A percentile compares a stretch with the other conserved stretches of the same genome.
These are phyloP conservation scores for Flaveria trinervia DNA, from an alignment of 129 eudicot species.

Conservation along the genomic window DNA sequence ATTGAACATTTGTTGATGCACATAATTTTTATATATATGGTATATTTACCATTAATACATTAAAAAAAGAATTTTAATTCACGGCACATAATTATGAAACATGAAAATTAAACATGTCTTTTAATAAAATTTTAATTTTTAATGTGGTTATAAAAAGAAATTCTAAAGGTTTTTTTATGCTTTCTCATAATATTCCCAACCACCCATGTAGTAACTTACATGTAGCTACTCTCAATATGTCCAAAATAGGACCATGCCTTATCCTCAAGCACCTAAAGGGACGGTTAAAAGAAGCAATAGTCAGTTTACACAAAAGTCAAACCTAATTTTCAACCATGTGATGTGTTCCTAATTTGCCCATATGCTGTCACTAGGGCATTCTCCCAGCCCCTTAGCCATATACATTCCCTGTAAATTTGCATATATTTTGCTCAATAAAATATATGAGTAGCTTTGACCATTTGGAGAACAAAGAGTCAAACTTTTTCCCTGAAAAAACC, in stretches of 20 bases:
- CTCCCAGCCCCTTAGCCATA: slow-evolving; percentile 16
- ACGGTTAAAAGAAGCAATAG: slow-evolving; percentile 27
- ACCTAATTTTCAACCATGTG: slow-evolving; percentile 44
- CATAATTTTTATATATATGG: neutral
- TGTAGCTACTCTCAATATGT: slow-evolving; percentile 29
- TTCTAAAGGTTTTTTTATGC: neutral
- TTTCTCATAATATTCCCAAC: slow-evolving; percentile 28
- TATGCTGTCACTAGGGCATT: slow-evolving; percentile 32
- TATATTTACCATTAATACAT: neutral
- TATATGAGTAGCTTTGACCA: slow-evolving; percentile 15
- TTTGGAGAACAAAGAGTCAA: neutral
- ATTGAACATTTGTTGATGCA: neutral
- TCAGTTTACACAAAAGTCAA: slow-evolving; percentile 42
- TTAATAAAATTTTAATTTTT: neutral
- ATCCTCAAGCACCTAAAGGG: slow-evolving; percentile 30
- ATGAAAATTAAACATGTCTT: neutral
- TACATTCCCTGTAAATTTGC: slow-evolving; percentile 10
- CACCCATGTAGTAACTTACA: slow-evolving; percentile 29
- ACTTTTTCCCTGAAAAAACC: neutral
- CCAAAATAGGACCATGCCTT: slow-evolving; percentile 42
- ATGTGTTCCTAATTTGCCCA: slow-evolving; percentile 33
- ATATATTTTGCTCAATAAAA: neutral
- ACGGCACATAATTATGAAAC: neutral
- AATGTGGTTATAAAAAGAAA: neutral
- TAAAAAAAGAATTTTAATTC: neutral